Base-by-base conservation (phyloP, 2,329 filamentous ascomycete genomes). In the Colletotrichum trifolii region DNA sequence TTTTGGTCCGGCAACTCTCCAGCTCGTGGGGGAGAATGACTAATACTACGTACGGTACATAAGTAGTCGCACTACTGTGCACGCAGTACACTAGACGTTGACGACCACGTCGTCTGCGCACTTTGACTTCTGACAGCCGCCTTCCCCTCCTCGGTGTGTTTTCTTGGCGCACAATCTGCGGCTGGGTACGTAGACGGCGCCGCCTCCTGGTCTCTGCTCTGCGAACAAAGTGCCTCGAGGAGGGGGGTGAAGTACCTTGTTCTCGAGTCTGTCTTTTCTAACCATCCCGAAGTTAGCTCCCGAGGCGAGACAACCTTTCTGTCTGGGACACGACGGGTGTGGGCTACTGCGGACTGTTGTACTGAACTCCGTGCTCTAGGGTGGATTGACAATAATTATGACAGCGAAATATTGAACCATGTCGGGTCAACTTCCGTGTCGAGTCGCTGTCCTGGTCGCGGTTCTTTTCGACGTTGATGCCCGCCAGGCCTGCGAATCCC, bases 91-190 rank as follows among this genome's bases (percentile, higher is more conserved):
- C 52, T 40, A 5, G 34, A 61, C 35, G 36, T 52, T 42, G 40
- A 56, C 38, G 54, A 62, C 40, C 58, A 25, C 25, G 25, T 65
- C 62, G 25, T 65, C 62, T 45, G 52, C 40, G 47, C 46, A 53
- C 45, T 65, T 62, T 62, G 62, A 65, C 62, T 65, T 65, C 58
- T 65, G 58, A 62, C 58, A 65, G 62, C 62, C 58, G 52, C 62
- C 58, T 46, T 53, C 62, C 58, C 52, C 57, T 42, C 47, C 52
- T 40, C 17, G 38, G 10, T 55, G 56, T 38, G 25, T 25, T 25
- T 25, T 25, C 3, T 25, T 25, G 52, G 50, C 49, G 57, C 61
- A 64, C 57, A 64, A 57, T 55, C 61, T 48, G 54, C 39, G 39
- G 25, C 15, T 25, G 25, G 57, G 46, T 61, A 54, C 61, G 62